phyloP scores from a whole-genome alignment of 2,329 filamentous ascomycete species.

The Penicillium oxalicum region DNA sequence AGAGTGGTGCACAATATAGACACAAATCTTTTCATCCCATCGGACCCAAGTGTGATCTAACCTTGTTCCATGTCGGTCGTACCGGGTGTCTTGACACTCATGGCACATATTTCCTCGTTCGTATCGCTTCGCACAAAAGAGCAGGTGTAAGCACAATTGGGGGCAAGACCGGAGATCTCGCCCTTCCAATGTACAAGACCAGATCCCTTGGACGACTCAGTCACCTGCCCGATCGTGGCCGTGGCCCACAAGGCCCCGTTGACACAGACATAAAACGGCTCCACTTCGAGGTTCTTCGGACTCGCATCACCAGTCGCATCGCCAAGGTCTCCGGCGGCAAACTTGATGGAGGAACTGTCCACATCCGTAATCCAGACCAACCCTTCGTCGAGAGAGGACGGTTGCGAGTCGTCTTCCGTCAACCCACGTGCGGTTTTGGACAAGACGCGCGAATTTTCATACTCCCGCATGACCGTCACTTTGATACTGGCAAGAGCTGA shows the following conservation, averaged over 20 bases:
- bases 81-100: constrained; percentile 58
- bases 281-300: constrained; percentile 32
- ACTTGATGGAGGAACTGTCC: constrained; percentile 43
- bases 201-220: constrained; percentile 41
- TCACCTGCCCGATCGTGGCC: constrained; percentile 47
- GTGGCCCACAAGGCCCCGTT: constrained; percentile 62
- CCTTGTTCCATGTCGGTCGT: constrained; percentile 55
- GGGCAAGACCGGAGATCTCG: constrained; percentile 59
- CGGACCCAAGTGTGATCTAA: constrained; percentile 24
- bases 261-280: constrained; percentile 60
- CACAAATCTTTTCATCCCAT: too few species aligned
- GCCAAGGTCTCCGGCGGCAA: constrained; percentile 41
- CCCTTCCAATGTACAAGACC: constrained; percentile 50
- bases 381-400: constrained; percentile 37
- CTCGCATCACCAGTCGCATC: constrained; percentile 32
- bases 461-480: constrained; percentile 90
- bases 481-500: constrained; percentile 92
- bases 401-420: constrained; percentile 40
- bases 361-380: constrained; percentile 45
- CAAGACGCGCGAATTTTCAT: constrained; percentile 63
- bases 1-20: neutral
- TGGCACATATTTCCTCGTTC: constrained; percentile 52
- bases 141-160: constrained; percentile 59
- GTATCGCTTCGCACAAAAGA: constrained; percentile 55
- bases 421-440: constrained; percentile 35